A percentile compares a stretch with the other conserved stretches of the same genome.
phyloP scores from a whole-genome alignment of 441 rosid species.

The Raphanus hybrid region DNA sequence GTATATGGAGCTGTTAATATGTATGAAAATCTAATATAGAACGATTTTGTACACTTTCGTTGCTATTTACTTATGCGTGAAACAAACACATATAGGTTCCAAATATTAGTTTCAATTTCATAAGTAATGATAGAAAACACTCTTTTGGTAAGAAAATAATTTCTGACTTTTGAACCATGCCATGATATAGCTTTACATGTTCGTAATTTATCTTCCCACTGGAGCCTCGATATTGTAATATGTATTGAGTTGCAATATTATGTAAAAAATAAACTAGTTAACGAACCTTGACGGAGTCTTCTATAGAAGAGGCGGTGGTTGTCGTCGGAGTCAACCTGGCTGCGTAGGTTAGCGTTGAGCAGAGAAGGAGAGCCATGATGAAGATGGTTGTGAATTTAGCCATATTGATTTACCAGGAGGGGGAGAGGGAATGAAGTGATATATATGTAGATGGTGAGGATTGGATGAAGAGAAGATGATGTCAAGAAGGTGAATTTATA shows the following conservation, averaged over 20 bases:
- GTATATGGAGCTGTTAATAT: neutral
- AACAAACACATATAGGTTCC: neutral
- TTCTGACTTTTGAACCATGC: neutral
- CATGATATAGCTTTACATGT: neutral
- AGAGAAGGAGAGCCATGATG: slow-evolving; percentile 45
- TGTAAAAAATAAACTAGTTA: neutral
- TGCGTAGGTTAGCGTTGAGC: slow-evolving; percentile 43
- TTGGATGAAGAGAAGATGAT: slow-evolving; percentile 34
- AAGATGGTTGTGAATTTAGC: slow-evolving; percentile 45
- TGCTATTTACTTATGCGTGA: neutral
- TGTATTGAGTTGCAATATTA: neutral
- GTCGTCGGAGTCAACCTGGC: slow-evolving; percentile 39
- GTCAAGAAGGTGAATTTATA: slow-evolving; percentile 35
- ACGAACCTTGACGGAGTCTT: slow-evolving; percentile 41
- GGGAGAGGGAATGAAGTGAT: slow-evolving; percentile 10
- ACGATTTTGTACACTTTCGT: neutral
- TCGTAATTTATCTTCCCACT: neutral
- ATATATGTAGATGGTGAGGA: slow-evolving; percentile 24
- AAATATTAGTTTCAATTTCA: neutral
- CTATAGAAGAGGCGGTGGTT: slow-evolving; percentile 24
- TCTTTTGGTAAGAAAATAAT: neutral
- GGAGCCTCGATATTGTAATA: slow-evolving; percentile 5
- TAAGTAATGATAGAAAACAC: neutral
- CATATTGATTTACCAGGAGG: slow-evolving; percentile 14
- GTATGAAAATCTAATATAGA: neutral